Evolutionary conservation across 805 yeast genomes (phyloP), one percentile per base, ranked within the genome.

Genomic region (Saccharomyces paradoxus): DNA sequence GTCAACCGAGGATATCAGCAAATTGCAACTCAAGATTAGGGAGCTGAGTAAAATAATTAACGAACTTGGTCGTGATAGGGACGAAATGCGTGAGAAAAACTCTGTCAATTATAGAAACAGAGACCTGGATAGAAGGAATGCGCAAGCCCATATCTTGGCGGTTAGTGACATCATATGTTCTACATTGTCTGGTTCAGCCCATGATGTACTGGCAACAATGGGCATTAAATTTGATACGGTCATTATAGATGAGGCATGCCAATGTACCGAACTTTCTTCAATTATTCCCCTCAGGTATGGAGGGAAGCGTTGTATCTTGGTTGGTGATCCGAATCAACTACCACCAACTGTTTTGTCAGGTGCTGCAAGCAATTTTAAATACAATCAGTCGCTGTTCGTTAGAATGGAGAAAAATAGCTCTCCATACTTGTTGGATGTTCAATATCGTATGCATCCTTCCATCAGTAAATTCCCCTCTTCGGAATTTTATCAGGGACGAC

Each of bases 301-400:
- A 1, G 87, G 95, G 63, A 83, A 79, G 56, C 82, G 83, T 53
- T 92, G 98, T 73, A 86, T 94, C 50, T 87, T 94, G 96, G 99
- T 94, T 49, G 99, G 99, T 68, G 99, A 94, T 73, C 98, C 98
- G 1, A 91, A 94, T 67, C 99, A 94, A 72, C 77, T 94, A 58
- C 99, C 99, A 0, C 99, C 99, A 0, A 92, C 99, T 0, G 98
- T 92, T 10, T 72, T 94, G 21, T 92, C 97, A 0, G 90, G 87
- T 61, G 85, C 82, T 13, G 98, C 99, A 1, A 85, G 95, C 1
- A 75, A 81, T 4, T 80, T 77, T 61, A 81, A 82, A 47, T 94
- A 94, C 65, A 96, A 92, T 59, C 96, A 92, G 69, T 87, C 96
- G 66, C 75, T 94, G 64, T 94, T 94, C 70, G 98, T 92, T 46